Evolutionary conservation across 176 grass and related monocot genomes (phyloP).

Genomic region (Aegilops longissima): DNA sequence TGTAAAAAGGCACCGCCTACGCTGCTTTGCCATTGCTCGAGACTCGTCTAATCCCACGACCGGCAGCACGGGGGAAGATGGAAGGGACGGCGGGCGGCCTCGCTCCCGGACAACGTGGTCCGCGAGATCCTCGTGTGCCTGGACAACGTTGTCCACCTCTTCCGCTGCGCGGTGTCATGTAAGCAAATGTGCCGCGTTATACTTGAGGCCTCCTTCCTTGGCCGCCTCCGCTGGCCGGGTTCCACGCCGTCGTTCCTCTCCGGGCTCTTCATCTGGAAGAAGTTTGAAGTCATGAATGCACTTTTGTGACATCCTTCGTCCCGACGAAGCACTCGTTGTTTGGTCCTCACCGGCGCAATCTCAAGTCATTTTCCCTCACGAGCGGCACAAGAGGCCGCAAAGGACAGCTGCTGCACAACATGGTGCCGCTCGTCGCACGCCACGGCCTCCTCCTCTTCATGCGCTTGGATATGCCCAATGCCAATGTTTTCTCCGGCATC

Average conservation of each 20-base stretch:
- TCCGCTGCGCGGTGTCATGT: not conserved
- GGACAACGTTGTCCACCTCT: not conserved
- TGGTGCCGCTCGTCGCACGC: not conserved
- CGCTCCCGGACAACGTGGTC: not conserved
- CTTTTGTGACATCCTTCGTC: not conserved
- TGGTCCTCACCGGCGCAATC: not conserved
- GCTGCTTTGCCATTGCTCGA: no score
- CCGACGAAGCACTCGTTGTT: not conserved
- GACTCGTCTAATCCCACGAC: no score
- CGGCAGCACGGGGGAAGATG: no score
- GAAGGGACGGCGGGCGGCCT: not conserved
- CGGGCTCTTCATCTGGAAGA: not conserved
- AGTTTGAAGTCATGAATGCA: fast-evolving
- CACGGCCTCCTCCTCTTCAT: not conserved
- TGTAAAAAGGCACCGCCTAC: no score
- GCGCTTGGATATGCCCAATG: not conserved
- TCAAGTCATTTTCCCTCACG: not conserved
- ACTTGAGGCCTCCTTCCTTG: not conserved
- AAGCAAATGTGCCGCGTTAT: not conserved
- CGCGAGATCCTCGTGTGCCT: not conserved
- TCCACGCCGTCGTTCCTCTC: not conserved
- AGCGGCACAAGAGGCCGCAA: not conserved
- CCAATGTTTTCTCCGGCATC: not conserved
- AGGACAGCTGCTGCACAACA: not conserved
- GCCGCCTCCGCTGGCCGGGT: not conserved